Evolutionary conservation across 495 filamentous ascomycete species (phyloP), one percentile per base, ranked within the genome.

Genomic region (Penicillium coprophilum): DNA sequence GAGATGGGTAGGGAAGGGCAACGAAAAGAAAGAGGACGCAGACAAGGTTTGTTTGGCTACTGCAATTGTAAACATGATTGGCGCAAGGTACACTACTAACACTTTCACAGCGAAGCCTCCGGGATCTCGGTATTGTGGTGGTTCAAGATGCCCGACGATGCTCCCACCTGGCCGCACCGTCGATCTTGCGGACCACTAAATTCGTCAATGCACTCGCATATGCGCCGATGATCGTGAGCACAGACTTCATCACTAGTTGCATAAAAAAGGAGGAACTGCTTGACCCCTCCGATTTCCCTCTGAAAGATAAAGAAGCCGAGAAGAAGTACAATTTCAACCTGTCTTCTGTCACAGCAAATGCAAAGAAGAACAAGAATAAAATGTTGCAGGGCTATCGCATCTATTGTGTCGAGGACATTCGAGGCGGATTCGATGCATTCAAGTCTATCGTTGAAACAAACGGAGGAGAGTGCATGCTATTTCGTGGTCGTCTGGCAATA

Each of bases 141-240:
- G 85, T 89, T 23, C 78, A 85, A 62, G 87, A 96, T 58, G 82
- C 83, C 10, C 76, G 77, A n/a, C 78, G 80, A 40, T 94, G 87
- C 71, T 87, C 90, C 53, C 88, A 97, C 69, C 82, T 99, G 13
- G 91, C 91, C 13, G 93, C 94, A 2, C 94, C 94, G 1, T 77
- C 81, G 8, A 83, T 97, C 57, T 81, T 96, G 15, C 85, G 93
- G 34, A 99, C 94, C 0, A 83, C 87, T 54, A 99, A 99, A 62
- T 99, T 99, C 65, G 86, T 97, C 40, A 84, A 84, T 46, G 90
- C 91, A 31, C 71, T 99, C 8, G 91, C 94, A 12, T 82, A 80
- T 57, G 91, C 85, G 1, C 89, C 90, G 0, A 77, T 81, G 2
- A 82, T 97, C 32, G 74, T 96, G 36, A 83, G 80, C 39, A 86